These are phyloP conservation scores for Pleomassaria siparia DNA, from an alignment of 2,329 filamentous ascomycete genomes.

Conservation along the genomic window DNA sequence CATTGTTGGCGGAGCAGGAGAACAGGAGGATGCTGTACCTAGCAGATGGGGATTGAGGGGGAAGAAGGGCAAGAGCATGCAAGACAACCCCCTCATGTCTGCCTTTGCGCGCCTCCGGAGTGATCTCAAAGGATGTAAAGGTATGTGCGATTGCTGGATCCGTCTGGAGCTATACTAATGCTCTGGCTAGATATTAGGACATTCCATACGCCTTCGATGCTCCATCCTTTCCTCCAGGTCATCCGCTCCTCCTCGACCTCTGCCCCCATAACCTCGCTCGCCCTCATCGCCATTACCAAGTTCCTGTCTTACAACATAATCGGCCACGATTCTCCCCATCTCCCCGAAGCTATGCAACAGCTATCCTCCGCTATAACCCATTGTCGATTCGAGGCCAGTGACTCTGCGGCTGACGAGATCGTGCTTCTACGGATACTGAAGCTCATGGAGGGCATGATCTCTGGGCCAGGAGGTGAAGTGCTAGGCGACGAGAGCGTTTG, in stretches of 20 bases:
- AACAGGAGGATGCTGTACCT: conserved; percentile 62
- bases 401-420: conserved; percentile 91
- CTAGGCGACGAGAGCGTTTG: conserved; percentile 98
- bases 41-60: conserved; percentile 92
- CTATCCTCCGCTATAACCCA: conserved; percentile 94
- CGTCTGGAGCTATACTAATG: conserved; percentile 22
- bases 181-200: conserved; percentile 68
- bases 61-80: conserved; percentile 95
- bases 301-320: conserved; percentile 96
- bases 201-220: conserved; percentile 85
- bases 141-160: conserved; percentile 47
- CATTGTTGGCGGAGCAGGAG: conserved; percentile 33
- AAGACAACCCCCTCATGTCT: conserved; percentile 94
- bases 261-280: conserved; percentile 92
- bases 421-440: conserved; percentile 92
- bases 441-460: conserved; percentile 98
- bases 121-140: conserved; percentile 83
- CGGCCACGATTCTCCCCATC: conserved; percentile 77
- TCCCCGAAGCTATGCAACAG: conserved; percentile 89
- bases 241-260: conserved; percentile 96
- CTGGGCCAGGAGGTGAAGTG: conserved; percentile 85
- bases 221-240: conserved; percentile 94
- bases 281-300: conserved; percentile 90
- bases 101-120: conserved; percentile 88
- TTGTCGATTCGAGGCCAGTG: conserved; percentile 95